These are phyloP conservation scores for Rhododendron ovatum DNA, from an alignment of 148 eudicot species.

Conservation along the genomic window DNA sequence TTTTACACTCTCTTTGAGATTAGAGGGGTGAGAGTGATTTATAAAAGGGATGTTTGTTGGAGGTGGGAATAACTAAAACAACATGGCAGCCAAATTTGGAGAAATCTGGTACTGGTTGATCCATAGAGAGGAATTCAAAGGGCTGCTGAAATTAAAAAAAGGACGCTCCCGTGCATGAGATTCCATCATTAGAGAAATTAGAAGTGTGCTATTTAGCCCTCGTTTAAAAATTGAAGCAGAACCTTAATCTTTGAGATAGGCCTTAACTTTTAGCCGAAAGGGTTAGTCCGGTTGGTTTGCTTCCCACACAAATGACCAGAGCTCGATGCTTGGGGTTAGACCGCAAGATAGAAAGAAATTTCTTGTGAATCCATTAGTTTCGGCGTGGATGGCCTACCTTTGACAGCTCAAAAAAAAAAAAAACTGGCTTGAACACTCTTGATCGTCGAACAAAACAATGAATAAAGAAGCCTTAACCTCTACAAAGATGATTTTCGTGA, in stretches of 20 bases:
- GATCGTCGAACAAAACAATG: no score
- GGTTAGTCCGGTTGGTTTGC: no score
- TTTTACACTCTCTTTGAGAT: not conserved
- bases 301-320: no score
- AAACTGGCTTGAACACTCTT: no score
- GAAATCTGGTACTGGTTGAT: not conserved
- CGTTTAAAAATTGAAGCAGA: not conserved
- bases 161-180: not conserved
- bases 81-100: not conserved
- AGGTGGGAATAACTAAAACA: constrained; percentile 5
- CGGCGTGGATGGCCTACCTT: no score
- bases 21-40: not conserved
- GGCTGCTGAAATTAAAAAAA: not conserved
- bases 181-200: not conserved
- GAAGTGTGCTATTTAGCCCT: not conserved
- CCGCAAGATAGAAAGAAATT: no score
- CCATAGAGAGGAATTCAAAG: not conserved
- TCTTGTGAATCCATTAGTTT: no score
- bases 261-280: no score
- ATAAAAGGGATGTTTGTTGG: constrained; percentile 1
- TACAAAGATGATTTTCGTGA: not conserved
- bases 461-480: not conserved
- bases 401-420: no score
- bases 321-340: no score
- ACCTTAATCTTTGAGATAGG: not conserved